phyloP scores from a whole-genome alignment of 495 filamentous ascomycete genomes.

The Evansstolkia leycettana region DNA sequence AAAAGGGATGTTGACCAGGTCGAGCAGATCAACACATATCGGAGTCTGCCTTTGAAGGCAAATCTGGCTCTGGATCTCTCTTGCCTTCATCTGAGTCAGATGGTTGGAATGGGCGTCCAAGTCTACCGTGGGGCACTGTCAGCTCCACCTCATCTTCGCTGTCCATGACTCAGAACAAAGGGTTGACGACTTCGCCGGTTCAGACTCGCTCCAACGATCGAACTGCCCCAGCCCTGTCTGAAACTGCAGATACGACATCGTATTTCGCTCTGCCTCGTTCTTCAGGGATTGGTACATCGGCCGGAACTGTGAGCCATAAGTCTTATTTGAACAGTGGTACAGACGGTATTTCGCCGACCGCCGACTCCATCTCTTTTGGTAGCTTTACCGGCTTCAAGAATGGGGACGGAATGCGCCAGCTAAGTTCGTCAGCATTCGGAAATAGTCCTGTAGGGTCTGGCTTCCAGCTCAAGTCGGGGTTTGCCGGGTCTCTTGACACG shows the following conservation, averaged over 20 bases:
- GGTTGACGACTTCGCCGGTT: constrained; percentile 36
- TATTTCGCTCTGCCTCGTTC: constrained; percentile 30
- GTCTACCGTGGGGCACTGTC: constrained; percentile 41
- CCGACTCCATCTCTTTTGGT: constrained; percentile 21
- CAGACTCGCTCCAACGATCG: constrained; percentile 33
- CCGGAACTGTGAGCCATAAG: constrained; percentile 15
- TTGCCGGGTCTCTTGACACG: constrained; percentile 17
- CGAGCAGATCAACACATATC: constrained; percentile 18
- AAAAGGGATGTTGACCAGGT: too few species aligned
- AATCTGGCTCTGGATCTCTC: constrained; percentile 54
- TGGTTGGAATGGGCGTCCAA: constrained; percentile 34
- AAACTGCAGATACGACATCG: constrained; percentile 22
- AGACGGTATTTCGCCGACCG: constrained; percentile 24
- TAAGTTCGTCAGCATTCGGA: constrained; percentile 18
- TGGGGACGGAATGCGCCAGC: constrained; percentile 19
- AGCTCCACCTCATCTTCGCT: constrained; percentile 33
- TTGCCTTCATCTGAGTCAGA: constrained; percentile 54
- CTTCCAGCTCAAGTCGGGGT: constrained; percentile 21
- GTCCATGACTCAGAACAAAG: constrained; percentile 27
- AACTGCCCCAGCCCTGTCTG: constrained; percentile 22
- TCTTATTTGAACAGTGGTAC: constrained; percentile 20
- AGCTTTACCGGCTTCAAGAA: constrained; percentile 18
- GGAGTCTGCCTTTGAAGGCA: constrained; percentile 30
- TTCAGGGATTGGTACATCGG: constrained; percentile 14
- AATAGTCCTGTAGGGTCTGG: constrained; percentile 17